phyloP scores from a whole-genome alignment of 225 moss, liverwort and hornwort genomes.

The Asterella californica region DNA sequence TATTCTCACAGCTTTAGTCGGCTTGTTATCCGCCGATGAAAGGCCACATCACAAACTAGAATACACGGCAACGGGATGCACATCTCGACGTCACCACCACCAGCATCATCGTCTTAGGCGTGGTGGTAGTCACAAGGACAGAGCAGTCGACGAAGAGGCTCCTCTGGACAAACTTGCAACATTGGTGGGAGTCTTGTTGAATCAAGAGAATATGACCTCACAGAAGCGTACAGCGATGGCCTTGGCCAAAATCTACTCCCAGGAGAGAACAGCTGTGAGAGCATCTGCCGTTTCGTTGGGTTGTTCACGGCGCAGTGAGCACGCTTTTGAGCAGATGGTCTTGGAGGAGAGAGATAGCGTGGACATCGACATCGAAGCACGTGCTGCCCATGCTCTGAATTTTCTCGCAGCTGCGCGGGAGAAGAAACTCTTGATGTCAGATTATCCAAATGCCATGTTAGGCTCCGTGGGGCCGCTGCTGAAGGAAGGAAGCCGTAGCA shows the following conservation, averaged over 20 bases:
- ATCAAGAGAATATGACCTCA: not conserved
- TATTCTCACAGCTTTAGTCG: conserved; percentile 13
- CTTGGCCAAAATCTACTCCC: not conserved
- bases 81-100: not conserved
- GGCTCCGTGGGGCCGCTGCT: conserved; percentile 1
- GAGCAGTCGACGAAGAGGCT: not conserved
- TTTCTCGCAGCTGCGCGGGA: conserved; percentile 14
- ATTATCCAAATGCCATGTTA: conserved; percentile 1
- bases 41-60: not conserved
- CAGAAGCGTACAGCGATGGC: conserved; percentile 10
- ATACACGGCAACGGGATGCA: not conserved
- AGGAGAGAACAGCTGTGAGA: not conserved
- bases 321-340: not conserved
- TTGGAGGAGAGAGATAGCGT: not conserved
- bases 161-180: conserved; percentile 9
- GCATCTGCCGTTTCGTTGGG: not conserved
- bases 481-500: not conserved
- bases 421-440: conserved; percentile 13
- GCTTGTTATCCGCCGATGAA: not conserved
- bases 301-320: not conserved
- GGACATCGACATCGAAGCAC: not conserved
- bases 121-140: not conserved
- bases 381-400: not conserved
- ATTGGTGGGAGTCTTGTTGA: conserved; percentile 9
- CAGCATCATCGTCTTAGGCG: not conserved